These are phyloP conservation scores for Conoideocrella luteorostrata DNA, from an alignment of 2,329 filamentous ascomycete species.

Conservation along the genomic window DNA sequence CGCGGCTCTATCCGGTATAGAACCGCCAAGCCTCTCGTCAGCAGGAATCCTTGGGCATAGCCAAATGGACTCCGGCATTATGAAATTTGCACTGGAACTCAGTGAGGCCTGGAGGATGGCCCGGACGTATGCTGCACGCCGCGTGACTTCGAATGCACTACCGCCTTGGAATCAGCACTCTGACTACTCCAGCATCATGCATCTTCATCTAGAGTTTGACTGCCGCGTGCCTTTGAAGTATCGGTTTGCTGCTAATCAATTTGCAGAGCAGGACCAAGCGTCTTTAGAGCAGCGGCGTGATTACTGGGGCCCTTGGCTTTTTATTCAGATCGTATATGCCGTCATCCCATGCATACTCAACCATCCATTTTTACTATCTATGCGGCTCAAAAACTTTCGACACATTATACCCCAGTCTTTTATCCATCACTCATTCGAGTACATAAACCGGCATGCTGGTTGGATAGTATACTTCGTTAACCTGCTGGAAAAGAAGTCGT, in stretches of 20 bases:
- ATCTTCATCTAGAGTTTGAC: constrained; percentile 44
- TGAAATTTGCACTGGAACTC: constrained; percentile 36
- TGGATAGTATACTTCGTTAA: constrained; percentile 49
- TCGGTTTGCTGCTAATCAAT: constrained; percentile 42
- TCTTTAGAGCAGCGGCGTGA: constrained; percentile 37
- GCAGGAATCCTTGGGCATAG: not conserved
- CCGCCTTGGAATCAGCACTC: constrained; percentile 40
- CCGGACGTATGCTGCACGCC: constrained; percentile 37
- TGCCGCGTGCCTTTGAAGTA: constrained; percentile 43
- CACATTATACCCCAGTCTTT: constrained; percentile 48
- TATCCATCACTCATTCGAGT: constrained; percentile 45
- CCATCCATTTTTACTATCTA: constrained; percentile 45
- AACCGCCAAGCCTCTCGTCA: not conserved
- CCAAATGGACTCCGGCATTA: constrained; percentile 30
- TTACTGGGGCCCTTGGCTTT: constrained; percentile 48
- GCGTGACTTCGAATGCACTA: constrained; percentile 34
- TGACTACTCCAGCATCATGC: constrained; percentile 44
- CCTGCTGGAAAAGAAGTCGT: constrained; percentile 33
- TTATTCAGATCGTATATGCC: constrained; percentile 46
- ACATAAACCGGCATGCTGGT: constrained; percentile 42
- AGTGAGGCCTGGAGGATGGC: constrained; percentile 43
- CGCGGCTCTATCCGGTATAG: not conserved
- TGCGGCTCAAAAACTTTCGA: constrained; percentile 45
- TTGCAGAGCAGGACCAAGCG: constrained; percentile 33
- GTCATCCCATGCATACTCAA: constrained; percentile 47